Evolutionary conservation across 148 eudicot genomes (phyloP), one percentile per base, ranked within the genome.

Genomic region (Vaccinium macrocarpon): DNA sequence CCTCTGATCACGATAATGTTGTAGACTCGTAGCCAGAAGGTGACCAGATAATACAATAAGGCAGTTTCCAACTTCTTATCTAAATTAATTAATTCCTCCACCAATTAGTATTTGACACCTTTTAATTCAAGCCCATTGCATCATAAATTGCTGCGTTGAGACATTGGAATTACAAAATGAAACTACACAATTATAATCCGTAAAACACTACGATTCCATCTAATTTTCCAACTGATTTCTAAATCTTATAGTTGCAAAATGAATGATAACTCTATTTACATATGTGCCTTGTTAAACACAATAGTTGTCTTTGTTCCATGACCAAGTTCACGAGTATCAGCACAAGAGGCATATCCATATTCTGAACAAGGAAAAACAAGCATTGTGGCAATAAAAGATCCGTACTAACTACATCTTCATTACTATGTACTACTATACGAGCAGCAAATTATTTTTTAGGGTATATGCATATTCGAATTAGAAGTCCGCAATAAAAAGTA

Each of bases 301-400:
- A 32, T 78, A 21, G 85, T 42, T 66, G 68, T 78, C 84, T 76
- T 56, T 46, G 82, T 81, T 81, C 75, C 82, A 70, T 85, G 55
- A 80, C 42, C 73, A 80, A 21, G 85, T 76, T 76, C 78, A 82
- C 66, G 81, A 82, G 90, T 82, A 81, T 88, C 91, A n/a, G 90
- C 86, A 82, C 21, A 21, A 85, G 74, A 81, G 6, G 85, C 46
- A 85, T 38, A 48, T n/a, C 12, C 27, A n/a, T 25, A 32, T 32
- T 29, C 14, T 81, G 42, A 81, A 80, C 38, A 68, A 74, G 68
- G n/a, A 84, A 46, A 25, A 23, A 71, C 21, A 51, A 78, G 76
- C 32, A 25, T 15, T 52, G 55, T 55, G 62, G 59, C 23, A 15
- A 49, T 52, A 82, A 71, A 62, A 51, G 49, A 50, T 49, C 27